These are phyloP conservation scores for Ajuga chamaepitys DNA, from an alignment of 257 asterid species.

Conservation along the genomic window DNA sequence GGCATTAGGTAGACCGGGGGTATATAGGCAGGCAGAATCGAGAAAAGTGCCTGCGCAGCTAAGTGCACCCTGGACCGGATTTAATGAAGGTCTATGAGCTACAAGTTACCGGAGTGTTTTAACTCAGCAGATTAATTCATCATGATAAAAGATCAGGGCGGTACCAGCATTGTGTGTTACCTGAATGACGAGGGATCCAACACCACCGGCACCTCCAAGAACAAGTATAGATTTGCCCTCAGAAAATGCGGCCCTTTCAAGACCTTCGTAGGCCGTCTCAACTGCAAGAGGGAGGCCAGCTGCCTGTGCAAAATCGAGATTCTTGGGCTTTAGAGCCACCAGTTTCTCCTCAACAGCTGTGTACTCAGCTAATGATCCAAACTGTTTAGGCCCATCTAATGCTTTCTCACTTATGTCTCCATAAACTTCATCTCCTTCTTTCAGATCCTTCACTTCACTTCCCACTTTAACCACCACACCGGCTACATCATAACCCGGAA, in stretches of 20 bases:
- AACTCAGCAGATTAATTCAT: no score
- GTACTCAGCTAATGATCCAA: slow-evolving; percentile 77
- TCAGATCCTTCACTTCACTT: slow-evolving; percentile 64
- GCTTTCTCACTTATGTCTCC: slow-evolving; percentile 79
- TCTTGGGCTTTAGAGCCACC: slow-evolving; percentile 71
- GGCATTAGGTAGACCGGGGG: no score
- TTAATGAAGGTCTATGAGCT: no score
- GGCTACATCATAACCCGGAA: slow-evolving; percentile 94
- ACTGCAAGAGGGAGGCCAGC: slow-evolving; percentile 82
- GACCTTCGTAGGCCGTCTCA: slow-evolving; percentile 88
- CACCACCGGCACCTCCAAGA: slow-evolving; percentile 98
- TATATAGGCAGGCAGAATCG: no score
- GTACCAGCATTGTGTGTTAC: slow-evolving; percentile 20
- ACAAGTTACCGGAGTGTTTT: no score
- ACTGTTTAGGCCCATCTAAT: slow-evolving; percentile 67
- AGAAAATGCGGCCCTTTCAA: slow-evolving; percentile 65
- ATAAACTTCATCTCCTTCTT: slow-evolving; percentile 88
- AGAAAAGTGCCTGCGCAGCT: no score
- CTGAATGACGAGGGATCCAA: slow-evolving; percentile 88
- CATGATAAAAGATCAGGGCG: not conserved
- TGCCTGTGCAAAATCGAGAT: slow-evolving; percentile 64
- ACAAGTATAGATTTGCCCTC: slow-evolving; percentile 81
- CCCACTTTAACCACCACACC: slow-evolving; percentile 88
- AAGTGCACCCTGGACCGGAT: no score
- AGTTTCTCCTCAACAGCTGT: slow-evolving; percentile 88